Evolutionary conservation across 768 basidiomycete genomes (phyloP).

Genomic region (Leccinum aurantiacum): DNA sequence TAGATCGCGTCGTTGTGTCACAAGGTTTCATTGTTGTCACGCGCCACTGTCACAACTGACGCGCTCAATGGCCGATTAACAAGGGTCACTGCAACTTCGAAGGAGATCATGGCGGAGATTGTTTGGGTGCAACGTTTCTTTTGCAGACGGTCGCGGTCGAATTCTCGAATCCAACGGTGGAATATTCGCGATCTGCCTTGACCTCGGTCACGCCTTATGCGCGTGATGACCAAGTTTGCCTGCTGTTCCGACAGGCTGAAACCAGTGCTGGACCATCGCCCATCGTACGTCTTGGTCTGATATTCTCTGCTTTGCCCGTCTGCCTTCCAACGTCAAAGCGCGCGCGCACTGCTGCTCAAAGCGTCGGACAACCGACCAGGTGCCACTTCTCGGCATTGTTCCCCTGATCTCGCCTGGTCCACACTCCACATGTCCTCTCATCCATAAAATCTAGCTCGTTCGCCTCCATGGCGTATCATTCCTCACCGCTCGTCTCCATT

Average conservation of each 20-base stretch:
- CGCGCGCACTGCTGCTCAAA: slow-evolving; percentile 4
- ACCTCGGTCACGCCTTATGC: slow-evolving; percentile 15
- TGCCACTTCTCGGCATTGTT: slow-evolving; percentile 15
- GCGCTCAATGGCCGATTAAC: background rate
- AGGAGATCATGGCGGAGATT: slow-evolving; percentile 19
- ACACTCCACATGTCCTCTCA: slow-evolving; percentile 20
- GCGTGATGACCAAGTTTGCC: slow-evolving; percentile 16
- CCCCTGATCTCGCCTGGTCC: slow-evolving; percentile 15
- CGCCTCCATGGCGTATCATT: slow-evolving; percentile 2
- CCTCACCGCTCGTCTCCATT: slow-evolving; percentile 7
- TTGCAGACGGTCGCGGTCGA: background rate
- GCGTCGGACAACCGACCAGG: background rate
- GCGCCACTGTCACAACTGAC: background rate
- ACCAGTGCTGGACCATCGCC: slow-evolving; percentile 10
- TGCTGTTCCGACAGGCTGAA: slow-evolving; percentile 4
- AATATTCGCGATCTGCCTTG: slow-evolving; percentile 3
- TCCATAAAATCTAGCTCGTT: slow-evolving; percentile 17
- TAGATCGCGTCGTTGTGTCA: slow-evolving; percentile 10
- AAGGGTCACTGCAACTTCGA: background rate
- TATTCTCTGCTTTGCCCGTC: background rate
- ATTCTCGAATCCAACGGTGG: slow-evolving; percentile 7
- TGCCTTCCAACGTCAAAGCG: slow-evolving; percentile 14
- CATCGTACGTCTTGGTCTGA: background rate
- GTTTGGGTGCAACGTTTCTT: slow-evolving; percentile 16
- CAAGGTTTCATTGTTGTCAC: slow-evolving; percentile 10